Base-by-base conservation (phyloP, 164 flowering plant species). In the Paratinospora sagittata region DNA sequence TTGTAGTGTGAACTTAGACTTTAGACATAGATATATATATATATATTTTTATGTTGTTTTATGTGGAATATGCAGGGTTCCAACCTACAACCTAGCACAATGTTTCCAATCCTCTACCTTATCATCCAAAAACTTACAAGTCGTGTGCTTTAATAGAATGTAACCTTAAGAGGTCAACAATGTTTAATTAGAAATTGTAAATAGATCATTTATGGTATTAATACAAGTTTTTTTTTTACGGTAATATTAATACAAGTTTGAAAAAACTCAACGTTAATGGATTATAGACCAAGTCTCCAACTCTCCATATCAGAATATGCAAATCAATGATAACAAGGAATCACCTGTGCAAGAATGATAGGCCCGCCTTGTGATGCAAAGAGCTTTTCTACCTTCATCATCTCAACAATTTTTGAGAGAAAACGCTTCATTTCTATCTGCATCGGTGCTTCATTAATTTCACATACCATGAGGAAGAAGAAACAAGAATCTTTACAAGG, bases 321-420 rank as follows among this genome's bases (percentile, higher is more conserved):
- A 66, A 49, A 30, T 34, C 2, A 34, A 72, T 16, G 12, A 30
- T 60, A 68, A 10, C 64, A 70, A 69, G 41, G 9, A 72, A 68
- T 62, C 39, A 84, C 88, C 88, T 88, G 91, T 14, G 89, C 78
- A 14, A 86, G 82, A 73, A 88, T 88, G 69, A 86, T 84, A 34
- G 91, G 91, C n/a, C 89, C 91, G 27, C 89, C 89, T 78, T 88
- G 86, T 34, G 92, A 73, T 64, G 87, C 86, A 80, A 79, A 88
- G 34, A 86, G 84, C 16, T 77, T 80, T 76, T 84, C 85, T 36
- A 81, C 82, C 78, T 84, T 84, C 89, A 87, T 84, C 61, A 83
- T 65, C 52, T 26, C n/a, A 0, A 84, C 89, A 61, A 87, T 85
- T 66, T 85, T 87, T 6, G 78, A 52, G 16, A 82, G 81, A 66